A percentile compares a stretch with the other conserved stretches of the same genome.
Conservation (phyloP, 495 filamentous ascomycete species). For the Cercophora scortea region DNA sequence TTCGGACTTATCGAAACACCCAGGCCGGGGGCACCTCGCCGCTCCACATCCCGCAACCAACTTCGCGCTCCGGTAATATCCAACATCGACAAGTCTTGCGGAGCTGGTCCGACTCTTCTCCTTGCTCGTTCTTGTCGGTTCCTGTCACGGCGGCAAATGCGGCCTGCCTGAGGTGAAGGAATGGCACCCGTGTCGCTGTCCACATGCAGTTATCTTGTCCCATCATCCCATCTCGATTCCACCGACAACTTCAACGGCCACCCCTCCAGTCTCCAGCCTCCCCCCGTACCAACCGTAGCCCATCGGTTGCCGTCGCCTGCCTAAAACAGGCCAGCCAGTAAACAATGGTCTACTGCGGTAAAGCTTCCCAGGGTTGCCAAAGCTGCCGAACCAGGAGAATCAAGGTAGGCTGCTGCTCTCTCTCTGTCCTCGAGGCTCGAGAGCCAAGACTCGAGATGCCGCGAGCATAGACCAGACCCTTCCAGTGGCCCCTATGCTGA, state of each 20-base stretch:
- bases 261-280: not conserved
- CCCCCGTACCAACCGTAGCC: too few species aligned
- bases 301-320: too few species aligned
- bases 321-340: not conserved
- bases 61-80: not conserved
- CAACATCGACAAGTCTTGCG: not conserved
- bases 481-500: not conserved
- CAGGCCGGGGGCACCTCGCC: too few species aligned
- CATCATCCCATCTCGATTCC: conserved; percentile 20
- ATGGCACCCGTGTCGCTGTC: conserved; percentile 14
- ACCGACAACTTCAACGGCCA: not conserved
- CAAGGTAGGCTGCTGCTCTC: conserved; percentile 43
- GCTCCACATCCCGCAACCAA: too few species aligned
- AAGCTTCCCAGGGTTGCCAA: conserved; percentile 60
- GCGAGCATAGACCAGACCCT: too few species aligned
- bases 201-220: conserved; percentile 14
- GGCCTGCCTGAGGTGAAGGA: conserved; percentile 5
- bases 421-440: too few species aligned
- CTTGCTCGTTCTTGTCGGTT: not conserved
- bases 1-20: too few species aligned
- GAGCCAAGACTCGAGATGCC: too few species aligned
- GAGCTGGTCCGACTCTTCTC: not conserved
- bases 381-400: conserved; percentile 59
- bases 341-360: conserved; percentile 62
- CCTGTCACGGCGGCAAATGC: conserved; percentile 6